A percentile compares a stretch with the other conserved stretches of the same genome.
Evolutionary conservation across 306 rosid species (phyloP).

Genomic region (Corylus avellana): DNA sequence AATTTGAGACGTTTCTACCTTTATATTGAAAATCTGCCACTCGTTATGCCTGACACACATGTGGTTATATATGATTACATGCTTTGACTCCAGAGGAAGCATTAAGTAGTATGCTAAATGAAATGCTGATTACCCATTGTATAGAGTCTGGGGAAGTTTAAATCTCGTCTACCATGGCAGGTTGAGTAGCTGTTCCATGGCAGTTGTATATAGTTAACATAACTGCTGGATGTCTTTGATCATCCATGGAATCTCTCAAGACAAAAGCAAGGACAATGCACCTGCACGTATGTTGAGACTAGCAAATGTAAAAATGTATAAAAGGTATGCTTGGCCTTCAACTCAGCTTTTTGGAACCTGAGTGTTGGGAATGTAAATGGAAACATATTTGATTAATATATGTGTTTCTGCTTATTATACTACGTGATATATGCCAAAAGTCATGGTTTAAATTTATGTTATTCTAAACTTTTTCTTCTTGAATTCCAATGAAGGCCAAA

Average conservation of each 20-base stretch:
- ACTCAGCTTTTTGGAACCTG: constrained; percentile 45
- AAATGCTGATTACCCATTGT: constrained; percentile 13
- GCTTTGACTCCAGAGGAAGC: constrained; percentile 43
- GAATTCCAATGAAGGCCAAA: not conserved
- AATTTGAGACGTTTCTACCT: constrained; percentile 56
- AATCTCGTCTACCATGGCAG: constrained; percentile 11
- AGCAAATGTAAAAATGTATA: constrained; percentile 3
- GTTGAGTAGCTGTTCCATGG: constrained; percentile 24
- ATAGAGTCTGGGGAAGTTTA: constrained; percentile 14
- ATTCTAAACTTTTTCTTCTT: not conserved
- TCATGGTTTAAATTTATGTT: constrained; percentile 4
- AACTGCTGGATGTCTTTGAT: constrained; percentile 19
- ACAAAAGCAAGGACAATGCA: constrained; percentile 4
- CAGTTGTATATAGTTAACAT: constrained; percentile 29
- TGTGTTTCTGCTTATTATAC: constrained; percentile 15
- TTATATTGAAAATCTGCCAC: constrained; percentile 55
- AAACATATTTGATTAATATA: constrained; percentile 9
- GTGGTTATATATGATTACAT: constrained; percentile 48
- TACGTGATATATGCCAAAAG: constrained; percentile 2
- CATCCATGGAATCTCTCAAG: constrained; percentile 6
- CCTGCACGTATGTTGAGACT: constrained; percentile 3
- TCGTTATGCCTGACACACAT: constrained; percentile 42
- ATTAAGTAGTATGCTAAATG: constrained; percentile 7
- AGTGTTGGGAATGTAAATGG: constrained; percentile 37
- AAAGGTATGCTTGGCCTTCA: constrained; percentile 23